Evolutionary conservation across 352 stramenopile species (phyloP).

Genomic region (Pythium sp.): DNA sequence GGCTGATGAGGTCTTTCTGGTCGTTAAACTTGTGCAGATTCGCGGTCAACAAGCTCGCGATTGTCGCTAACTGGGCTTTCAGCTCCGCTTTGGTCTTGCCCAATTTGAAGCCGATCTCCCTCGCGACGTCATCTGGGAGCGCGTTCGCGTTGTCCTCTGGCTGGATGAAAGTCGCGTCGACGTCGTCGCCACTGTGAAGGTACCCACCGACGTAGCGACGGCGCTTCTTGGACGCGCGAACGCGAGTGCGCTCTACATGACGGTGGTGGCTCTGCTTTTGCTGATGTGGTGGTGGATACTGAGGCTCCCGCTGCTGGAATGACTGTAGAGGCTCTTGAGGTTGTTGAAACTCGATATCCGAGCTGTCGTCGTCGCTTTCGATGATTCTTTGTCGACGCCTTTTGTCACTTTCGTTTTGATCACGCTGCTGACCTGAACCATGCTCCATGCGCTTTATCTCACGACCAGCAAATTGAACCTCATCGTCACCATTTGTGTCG

Average conservation of each 20-base stretch:
- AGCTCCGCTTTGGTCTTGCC: constrained; percentile 41
- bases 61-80: constrained; percentile 26
- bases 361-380: constrained; percentile 30
- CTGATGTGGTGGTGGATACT: background rate
- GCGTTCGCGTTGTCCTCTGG: constrained; percentile 74
- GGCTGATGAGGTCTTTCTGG: constrained; percentile 17
- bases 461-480: background rate
- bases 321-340: background rate
- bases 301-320: background rate
- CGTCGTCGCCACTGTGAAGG: constrained; percentile 44
- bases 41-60: constrained; percentile 31
- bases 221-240: constrained; percentile 22
- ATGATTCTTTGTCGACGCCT: constrained; percentile 13
- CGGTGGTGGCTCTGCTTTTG: constrained; percentile 3
- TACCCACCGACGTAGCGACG: constrained; percentile 75
- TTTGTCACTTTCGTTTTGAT: background rate
- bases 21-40: constrained; percentile 36
- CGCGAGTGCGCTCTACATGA: constrained; percentile 14
- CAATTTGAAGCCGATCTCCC: constrained; percentile 53
- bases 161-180: constrained; percentile 77
- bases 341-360: background rate
- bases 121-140: constrained; percentile 71
- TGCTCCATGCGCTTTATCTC: background rate
- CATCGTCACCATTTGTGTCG: background rate
- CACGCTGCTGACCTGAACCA: background rate